A percentile compares a stretch with the other conserved stretches of the same genome.
phyloP scores from a whole-genome alignment of 495 filamentous ascomycete species.

The Aspergillus taichungensis region DNA sequence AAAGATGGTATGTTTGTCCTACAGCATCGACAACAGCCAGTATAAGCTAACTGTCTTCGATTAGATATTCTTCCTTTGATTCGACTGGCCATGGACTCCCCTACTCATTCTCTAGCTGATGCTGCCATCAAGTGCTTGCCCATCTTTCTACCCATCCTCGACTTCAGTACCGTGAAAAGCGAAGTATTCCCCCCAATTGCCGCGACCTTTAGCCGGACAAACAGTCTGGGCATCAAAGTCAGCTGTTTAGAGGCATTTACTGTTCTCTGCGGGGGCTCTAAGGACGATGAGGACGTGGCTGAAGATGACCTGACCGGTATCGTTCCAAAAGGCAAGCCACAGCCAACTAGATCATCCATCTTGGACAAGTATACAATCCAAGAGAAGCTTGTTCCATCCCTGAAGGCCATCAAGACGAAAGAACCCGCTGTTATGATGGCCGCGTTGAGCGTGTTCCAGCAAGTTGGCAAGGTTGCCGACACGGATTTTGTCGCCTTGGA shows the following conservation, averaged over 20 bases:
- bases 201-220: slow-evolving; percentile 81
- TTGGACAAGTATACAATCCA: slow-evolving; percentile 97
- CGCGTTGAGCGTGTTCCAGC: slow-evolving; percentile 69
- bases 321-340: slow-evolving; percentile 40
- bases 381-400: slow-evolving; percentile 84
- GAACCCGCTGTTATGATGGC: slow-evolving; percentile 98
- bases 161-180: slow-evolving; percentile 93
- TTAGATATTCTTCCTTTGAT: slow-evolving; percentile 81
- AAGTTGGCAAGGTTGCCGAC: slow-evolving; percentile 75
- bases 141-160: slow-evolving; percentile 67
- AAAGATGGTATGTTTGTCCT: slow-evolving; percentile 61
- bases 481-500: slow-evolving; percentile 92
- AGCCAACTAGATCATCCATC: slow-evolving; percentile 56
- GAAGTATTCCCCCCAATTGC: slow-evolving; percentile 90
- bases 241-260: slow-evolving; percentile 82
- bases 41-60: not conserved
- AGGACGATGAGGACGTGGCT: slow-evolving; percentile 27
- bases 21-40: not conserved
- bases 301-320: slow-evolving; percentile 67
- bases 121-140: slow-evolving; percentile 67
- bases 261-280: slow-evolving; percentile 71
- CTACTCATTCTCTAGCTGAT: slow-evolving; percentile 83
- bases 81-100: slow-evolving; percentile 69
- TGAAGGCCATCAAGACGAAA: slow-evolving; percentile 93
- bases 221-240: slow-evolving; percentile 87